Percentiles rank a stretch among this genome's conserved stretches.
phyloP scores from a whole-genome alignment of 768 basidiomycete species.

The Lactarius indigo region DNA sequence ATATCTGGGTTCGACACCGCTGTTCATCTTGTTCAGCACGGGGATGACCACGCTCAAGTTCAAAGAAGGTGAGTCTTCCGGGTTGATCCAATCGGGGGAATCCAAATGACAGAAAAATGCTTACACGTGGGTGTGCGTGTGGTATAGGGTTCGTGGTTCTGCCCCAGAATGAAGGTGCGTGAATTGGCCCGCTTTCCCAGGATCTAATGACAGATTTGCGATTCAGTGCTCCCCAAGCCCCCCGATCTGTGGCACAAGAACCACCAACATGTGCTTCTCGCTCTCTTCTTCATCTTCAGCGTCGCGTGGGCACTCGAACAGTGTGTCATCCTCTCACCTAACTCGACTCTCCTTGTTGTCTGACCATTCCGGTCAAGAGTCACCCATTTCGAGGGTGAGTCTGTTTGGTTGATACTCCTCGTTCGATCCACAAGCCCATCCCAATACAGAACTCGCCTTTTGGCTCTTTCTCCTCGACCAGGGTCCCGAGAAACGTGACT shows the following conservation, averaged over 20 bases:
- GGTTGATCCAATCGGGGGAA: not conserved
- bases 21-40: conserved; percentile 61
- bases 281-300: conserved; percentile 68
- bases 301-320: conserved; percentile 74
- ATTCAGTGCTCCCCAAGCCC: conserved; percentile 55
- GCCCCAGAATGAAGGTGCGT: conserved; percentile 35
- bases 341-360: conserved; percentile 1
- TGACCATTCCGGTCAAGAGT: conserved; percentile 41
- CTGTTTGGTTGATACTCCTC: too few relatives aligned
- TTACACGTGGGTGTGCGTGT: not conserved
- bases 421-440: too few relatives aligned
- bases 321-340: conserved; percentile 39
- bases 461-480: conserved; percentile 84
- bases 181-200: conserved; percentile 10
- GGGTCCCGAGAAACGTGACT: conserved; percentile 62
- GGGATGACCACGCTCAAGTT: conserved; percentile 65
- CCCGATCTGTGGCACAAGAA: conserved; percentile 44
- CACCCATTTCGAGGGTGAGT: conserved; percentile 75
- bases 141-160: conserved; percentile 29
- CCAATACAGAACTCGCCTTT: conserved; percentile 78
- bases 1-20: conserved; percentile 67
- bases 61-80: conserved; percentile 52
- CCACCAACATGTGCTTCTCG: conserved; percentile 56
- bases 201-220: not conserved
- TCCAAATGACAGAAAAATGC: not conserved